phyloP scores from a whole-genome alignment of 805 yeast genomes.

The Clavispora fructus region DNA sequence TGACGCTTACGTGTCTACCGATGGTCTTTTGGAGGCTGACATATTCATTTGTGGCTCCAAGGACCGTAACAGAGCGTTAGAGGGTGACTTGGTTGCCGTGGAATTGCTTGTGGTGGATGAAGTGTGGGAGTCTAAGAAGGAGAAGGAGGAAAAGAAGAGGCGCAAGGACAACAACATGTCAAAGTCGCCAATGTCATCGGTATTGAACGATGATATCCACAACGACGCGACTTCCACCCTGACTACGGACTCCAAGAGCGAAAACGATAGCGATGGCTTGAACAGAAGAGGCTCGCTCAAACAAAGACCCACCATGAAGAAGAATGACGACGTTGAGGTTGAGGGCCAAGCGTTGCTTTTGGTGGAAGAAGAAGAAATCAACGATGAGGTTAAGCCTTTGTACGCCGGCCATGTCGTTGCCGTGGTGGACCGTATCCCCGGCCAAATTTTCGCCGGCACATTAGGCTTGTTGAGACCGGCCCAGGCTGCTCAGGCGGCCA shows the following conservation, averaged over 20 bases:
- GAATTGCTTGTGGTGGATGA: constrained; percentile 93
- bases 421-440: constrained; percentile 94
- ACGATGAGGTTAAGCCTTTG: constrained; percentile 86
- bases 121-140: constrained; percentile 95
- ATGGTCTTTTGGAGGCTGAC: constrained; percentile 92
- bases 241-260: constrained; percentile 25
- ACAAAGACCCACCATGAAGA: constrained; percentile 95
- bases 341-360: constrained; percentile 92
- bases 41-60: constrained; percentile 97
- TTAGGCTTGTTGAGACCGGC: constrained; percentile 92
- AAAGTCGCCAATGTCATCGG: constrained; percentile 28
- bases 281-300: constrained; percentile 83
- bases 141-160: constrained; percentile 95
- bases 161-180: constrained; percentile 59
- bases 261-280: constrained; percentile 31
- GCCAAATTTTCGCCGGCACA: constrained; percentile 93
- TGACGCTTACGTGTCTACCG: constrained; percentile 97
- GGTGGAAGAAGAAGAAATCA: constrained; percentile 93
- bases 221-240: constrained; percentile 71
- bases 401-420: constrained; percentile 99
- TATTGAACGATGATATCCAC: constrained; percentile 63
- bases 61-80: constrained; percentile 95
- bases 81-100: constrained; percentile 94
- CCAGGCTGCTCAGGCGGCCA: constrained; percentile 82
- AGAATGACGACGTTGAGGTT: constrained; percentile 96